Evolutionary conservation across 495 filamentous ascomycete genomes (phyloP).

Genomic region (Tuber microsphaerosporum): DNA sequence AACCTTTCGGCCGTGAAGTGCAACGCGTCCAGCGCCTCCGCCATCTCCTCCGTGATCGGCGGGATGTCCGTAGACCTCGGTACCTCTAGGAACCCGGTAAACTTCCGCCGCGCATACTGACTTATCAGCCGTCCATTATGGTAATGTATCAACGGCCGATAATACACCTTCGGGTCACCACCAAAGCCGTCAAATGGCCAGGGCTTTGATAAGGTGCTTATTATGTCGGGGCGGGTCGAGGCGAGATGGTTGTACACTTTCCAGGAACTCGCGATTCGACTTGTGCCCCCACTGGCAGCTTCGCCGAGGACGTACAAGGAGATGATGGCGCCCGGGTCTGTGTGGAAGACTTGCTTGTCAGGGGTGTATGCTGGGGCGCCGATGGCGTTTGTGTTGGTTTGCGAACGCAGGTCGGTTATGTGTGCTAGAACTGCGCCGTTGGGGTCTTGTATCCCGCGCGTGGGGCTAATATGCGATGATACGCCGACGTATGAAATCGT

Average conservation of each 20-base stretch:
- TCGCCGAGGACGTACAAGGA: slow-evolving; percentile 53
- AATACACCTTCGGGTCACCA: slow-evolving; percentile 13
- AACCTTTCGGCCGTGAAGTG: slow-evolving; percentile 53
- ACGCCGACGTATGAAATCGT: slow-evolving; percentile 52
- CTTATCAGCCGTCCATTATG: slow-evolving; percentile 16
- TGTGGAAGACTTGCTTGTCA: slow-evolving; percentile 59
- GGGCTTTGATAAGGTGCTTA: slow-evolving; percentile 50
- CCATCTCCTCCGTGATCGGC: slow-evolving; percentile 52
- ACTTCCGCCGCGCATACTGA: slow-evolving; percentile 47
- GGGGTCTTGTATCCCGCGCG: slow-evolving; percentile 51
- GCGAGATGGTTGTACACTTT: slow-evolving; percentile 61
- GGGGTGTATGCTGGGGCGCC: slow-evolving; percentile 26
- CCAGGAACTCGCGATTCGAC: slow-evolving; percentile 54
- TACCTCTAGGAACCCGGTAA: slow-evolving; percentile 46
- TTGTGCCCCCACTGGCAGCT: slow-evolving; percentile 53
- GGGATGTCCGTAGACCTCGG: slow-evolving; percentile 46
- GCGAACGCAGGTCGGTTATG: slow-evolving; percentile 21
- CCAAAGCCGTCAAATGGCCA: slow-evolving; percentile 54
- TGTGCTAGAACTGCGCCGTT: slow-evolving; percentile 17
- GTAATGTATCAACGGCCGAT: slow-evolving; percentile 24
- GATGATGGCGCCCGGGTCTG: slow-evolving; percentile 60
- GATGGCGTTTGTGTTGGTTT: slow-evolving; percentile 5
- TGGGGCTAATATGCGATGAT: slow-evolving; percentile 52
- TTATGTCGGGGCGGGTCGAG: slow-evolving; percentile 54
- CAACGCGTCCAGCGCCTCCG: slow-evolving; percentile 57